A percentile compares a stretch with the other conserved stretches of the same genome.
These are phyloP conservation scores for Coelastrella sp. DNA, from an alignment of 139 green algal species.

Conservation along the genomic window DNA sequence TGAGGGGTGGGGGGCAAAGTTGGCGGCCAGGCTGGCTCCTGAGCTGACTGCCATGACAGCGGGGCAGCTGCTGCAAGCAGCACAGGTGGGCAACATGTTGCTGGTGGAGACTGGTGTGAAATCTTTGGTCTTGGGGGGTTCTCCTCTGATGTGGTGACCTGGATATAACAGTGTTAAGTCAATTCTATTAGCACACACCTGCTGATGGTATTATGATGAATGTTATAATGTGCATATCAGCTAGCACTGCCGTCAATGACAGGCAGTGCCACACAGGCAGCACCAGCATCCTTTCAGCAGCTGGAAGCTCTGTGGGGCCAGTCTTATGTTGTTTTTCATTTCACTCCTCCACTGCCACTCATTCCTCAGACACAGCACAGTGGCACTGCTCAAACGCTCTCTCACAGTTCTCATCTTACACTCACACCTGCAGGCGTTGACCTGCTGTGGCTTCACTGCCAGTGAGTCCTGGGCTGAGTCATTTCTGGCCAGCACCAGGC, in stretches of 20 bases:
- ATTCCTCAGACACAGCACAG: not conserved
- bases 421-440: not conserved
- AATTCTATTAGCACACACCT: too few relatives aligned
- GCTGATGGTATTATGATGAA: not conserved
- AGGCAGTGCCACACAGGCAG: not conserved
- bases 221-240: not conserved
- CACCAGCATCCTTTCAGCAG: not conserved
- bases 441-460: not conserved
- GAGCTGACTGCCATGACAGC: not conserved
- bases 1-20: not conserved
- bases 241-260: not conserved
- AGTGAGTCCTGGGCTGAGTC: constrained; percentile 1
- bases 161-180: not conserved
- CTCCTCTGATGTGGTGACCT: not conserved
- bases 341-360: not conserved
- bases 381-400: not conserved
- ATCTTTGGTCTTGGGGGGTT: not conserved
- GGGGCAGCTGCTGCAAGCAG: not conserved
- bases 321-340: not conserved
- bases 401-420: not conserved
- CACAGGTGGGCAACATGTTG: constrained; percentile 5
- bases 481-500: constrained; percentile 1
- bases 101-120: not conserved
- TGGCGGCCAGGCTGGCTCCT: not conserved
- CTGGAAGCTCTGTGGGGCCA: not conserved